Percentiles rank a stretch among this genome's conserved stretches.
Evolutionary conservation across 164 flowering plant species (phyloP).

Genomic region (Nymphaea colorata): DNA sequence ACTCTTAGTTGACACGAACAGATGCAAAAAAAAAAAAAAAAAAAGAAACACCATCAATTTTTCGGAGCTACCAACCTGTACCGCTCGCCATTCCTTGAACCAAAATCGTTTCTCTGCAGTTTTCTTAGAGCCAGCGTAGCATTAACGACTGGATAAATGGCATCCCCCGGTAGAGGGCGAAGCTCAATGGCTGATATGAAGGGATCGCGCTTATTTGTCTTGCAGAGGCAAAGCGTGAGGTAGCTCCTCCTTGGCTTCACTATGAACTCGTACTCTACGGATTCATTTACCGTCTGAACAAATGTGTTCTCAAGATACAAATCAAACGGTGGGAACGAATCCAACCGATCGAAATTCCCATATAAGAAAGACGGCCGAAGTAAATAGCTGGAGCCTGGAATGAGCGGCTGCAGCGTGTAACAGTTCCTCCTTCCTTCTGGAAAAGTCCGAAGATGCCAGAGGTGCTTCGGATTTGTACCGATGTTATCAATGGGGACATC

Average conservation of each 20-base stretch:
- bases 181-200: background rate
- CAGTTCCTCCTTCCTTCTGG: conserved; percentile 30
- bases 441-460: conserved; percentile 19
- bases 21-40: too few relatives aligned
- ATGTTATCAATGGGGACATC: conserved; percentile 1
- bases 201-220: background rate
- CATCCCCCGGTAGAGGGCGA: background rate
- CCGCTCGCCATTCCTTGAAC: background rate
- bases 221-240: background rate
- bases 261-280: background rate
- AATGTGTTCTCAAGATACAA: conserved; percentile 23
- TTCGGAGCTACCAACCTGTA: background rate
- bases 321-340: conserved; percentile 21
- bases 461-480: conserved; percentile 2
- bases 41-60: too few relatives aligned
- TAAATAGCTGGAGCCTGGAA: conserved; percentile 13
- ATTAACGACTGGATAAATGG: background rate
- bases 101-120: background rate
- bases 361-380: conserved; percentile 38
- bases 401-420: conserved; percentile 17
- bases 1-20: too few relatives aligned
- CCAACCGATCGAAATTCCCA: conserved; percentile 29
- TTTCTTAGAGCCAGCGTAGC: background rate
- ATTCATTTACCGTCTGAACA: conserved; percentile 18
- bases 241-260: background rate